A percentile compares a stretch with the other conserved stretches of the same genome.
Evolutionary conservation across 139 green algal species (phyloP).

Genomic region (Zygnema circumcarinatum): DNA sequence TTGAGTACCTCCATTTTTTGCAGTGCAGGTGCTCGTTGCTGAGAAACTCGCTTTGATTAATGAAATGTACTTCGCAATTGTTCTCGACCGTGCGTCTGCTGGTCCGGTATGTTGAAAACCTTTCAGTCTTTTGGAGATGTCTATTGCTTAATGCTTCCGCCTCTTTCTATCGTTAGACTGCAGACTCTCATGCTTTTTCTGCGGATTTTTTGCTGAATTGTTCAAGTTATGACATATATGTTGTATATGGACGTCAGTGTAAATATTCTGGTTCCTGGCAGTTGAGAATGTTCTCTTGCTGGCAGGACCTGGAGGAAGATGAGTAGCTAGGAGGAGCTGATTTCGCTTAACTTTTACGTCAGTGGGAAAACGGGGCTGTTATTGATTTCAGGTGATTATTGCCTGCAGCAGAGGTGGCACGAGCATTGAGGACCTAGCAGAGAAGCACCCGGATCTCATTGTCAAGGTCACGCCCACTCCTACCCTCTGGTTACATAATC

Average conservation of each 20-base stretch:
- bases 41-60: conserved; percentile 90
- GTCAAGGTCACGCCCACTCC: conserved; percentile 71
- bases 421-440: conserved; percentile 96
- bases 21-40: conserved; percentile 75
- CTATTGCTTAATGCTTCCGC: neutral
- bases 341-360: too few species aligned
- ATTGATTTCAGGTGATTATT: conserved; percentile 62
- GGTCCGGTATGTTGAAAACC: conserved; percentile 61
- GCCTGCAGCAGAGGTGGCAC: conserved; percentile 83
- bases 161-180: too few species aligned
- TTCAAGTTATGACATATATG: too few species aligned
- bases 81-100: conserved; percentile 85
- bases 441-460: conserved; percentile 98
- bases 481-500: neutral
- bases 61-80: conserved; percentile 99
- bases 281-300: too few species aligned
- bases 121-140: neutral
- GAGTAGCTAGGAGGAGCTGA: too few species aligned
- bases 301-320: too few species aligned
- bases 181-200: too few species aligned
- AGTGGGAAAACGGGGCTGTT: neutral
- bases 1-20: too few species aligned
- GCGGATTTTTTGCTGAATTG: too few species aligned
- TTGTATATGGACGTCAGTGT: too few species aligned
- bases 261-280: too few species aligned